Evolutionary conservation across 208 protist species (phyloP).

Genomic region (Leishmania tropica): DNA sequence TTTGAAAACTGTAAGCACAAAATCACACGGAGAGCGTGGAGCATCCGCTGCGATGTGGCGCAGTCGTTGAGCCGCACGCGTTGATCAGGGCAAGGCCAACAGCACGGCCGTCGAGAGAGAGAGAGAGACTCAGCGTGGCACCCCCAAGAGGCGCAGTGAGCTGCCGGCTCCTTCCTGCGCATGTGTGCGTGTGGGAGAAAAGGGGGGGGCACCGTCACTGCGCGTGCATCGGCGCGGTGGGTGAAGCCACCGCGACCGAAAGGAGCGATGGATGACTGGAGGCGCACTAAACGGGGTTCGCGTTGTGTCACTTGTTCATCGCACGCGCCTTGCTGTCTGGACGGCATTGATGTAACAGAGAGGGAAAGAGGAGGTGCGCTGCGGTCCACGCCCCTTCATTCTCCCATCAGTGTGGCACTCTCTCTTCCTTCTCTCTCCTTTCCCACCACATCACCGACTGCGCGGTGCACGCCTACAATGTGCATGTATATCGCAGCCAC

Average conservation of each 20-base stretch:
- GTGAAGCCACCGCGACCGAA: background rate
- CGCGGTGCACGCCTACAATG: conserved; percentile 10
- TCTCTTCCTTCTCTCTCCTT: background rate
- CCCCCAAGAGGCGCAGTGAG: background rate
- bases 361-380: background rate
- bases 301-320: background rate
- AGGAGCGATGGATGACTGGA: background rate
- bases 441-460: background rate
- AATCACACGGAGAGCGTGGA: background rate
- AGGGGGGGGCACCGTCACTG: background rate
- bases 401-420: background rate
- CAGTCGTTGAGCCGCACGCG: background rate
- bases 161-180: background rate
- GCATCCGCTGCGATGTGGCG: background rate
- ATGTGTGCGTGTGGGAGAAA: background rate
- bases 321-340: background rate
- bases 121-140: background rate
- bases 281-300: background rate
- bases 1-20: background rate
- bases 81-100: background rate
- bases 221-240: background rate
- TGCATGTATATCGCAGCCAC: background rate
- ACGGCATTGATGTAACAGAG: background rate
- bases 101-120: background rate
- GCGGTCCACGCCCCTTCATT: background rate